Evolutionary conservation across 306 rosid species (phyloP), one percentile per base, ranked within the genome.

Genomic region (Luffa acutangula): DNA sequence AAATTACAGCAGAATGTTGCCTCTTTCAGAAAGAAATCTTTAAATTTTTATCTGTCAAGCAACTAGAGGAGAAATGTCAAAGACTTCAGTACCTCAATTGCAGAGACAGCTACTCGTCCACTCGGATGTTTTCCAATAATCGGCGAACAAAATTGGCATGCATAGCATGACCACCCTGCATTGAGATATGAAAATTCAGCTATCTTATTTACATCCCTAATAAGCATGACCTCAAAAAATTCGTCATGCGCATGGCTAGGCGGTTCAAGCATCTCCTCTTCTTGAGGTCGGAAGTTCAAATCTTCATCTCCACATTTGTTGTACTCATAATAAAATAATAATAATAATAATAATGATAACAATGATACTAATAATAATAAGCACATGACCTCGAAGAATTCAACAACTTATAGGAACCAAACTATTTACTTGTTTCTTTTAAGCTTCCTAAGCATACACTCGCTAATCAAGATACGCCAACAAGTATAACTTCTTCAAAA

Each of bases 81-180:
- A 51, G 18, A 60, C 67, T 54, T 60, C 41, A 60, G 36, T 62
- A 34, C 69, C 69, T 62, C n/a, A 33, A 13, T 62, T 11, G 69
- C 41, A 67, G 17, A 67, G 17, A 42, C 52, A 67, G 75, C 34
- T 42, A 11, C 53, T 42, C 11, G 31, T 67, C 81, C 79, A 21
- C 82, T 86, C 78, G 83, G 67, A 66, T 70, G n/a, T 33, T 69
- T 78, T 75, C 88, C 54, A 77, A 78, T 49, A 90, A 79, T 73
- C 81, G 77, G 65, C 89, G 91, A 12, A 84, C 92, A 72, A 94
- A 81, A 88, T 88, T 90, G 56, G 86, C 80, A 80, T 94, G 97
- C 84, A 89, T 85, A 60, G 91, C 81, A 83, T 92, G 98, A 70
- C 98, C 91, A 82, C 90, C 96, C 98, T 89, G 90, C 79, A 67